A percentile compares a stretch with the other conserved stretches of the same genome.
These are phyloP conservation scores for Raffaelea deltoideospora DNA, from an alignment of 2,329 filamentous ascomycete species.

Conservation along the genomic window DNA sequence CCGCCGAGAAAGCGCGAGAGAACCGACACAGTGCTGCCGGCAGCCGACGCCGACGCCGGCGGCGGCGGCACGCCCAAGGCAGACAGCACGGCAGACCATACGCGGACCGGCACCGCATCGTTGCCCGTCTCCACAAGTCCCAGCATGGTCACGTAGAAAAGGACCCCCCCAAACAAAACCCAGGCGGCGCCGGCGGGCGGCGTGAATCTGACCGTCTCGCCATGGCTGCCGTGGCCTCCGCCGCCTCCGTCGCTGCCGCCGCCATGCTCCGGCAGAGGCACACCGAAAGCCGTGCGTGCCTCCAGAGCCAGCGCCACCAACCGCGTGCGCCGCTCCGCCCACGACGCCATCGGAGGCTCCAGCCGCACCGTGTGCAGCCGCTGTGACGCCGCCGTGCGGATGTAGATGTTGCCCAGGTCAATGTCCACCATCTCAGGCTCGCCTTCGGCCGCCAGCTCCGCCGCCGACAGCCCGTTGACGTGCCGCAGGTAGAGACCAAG, in stretches of 20 bases:
- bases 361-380: slow-evolving; percentile 42
- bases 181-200: slow-evolving; percentile 29
- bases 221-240: slow-evolving; percentile 19
- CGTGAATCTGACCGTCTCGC: slow-evolving; percentile 16
- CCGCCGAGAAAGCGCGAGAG: slow-evolving; percentile 1
- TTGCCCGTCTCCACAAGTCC: slow-evolving; percentile 27
- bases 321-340: slow-evolving; percentile 51
- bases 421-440: slow-evolving; percentile 49
- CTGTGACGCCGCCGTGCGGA: slow-evolving; percentile 33
- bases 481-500: slow-evolving; percentile 66
- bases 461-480: slow-evolving; percentile 41
- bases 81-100: slow-evolving; percentile 20
- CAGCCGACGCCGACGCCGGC: slow-evolving; percentile 4
- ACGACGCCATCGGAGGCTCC: slow-evolving; percentile 52
- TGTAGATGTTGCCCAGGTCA: slow-evolving; percentile 43
- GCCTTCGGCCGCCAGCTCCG: slow-evolving; percentile 10
- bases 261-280: slow-evolving; percentile 29
- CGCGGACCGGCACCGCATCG: slow-evolving; percentile 34
- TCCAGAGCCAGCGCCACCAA: slow-evolving; percentile 55
- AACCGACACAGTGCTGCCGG: neutral
- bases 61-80: slow-evolving; percentile 1
- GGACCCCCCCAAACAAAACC: slow-evolving; percentile 37
- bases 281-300: slow-evolving; percentile 42
- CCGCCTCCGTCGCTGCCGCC: slow-evolving; percentile 26
- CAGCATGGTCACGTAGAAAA: slow-evolving; percentile 37